phyloP scores from a whole-genome alignment of 768 basidiomycete species.

The Tubosaeta sp. region DNA sequence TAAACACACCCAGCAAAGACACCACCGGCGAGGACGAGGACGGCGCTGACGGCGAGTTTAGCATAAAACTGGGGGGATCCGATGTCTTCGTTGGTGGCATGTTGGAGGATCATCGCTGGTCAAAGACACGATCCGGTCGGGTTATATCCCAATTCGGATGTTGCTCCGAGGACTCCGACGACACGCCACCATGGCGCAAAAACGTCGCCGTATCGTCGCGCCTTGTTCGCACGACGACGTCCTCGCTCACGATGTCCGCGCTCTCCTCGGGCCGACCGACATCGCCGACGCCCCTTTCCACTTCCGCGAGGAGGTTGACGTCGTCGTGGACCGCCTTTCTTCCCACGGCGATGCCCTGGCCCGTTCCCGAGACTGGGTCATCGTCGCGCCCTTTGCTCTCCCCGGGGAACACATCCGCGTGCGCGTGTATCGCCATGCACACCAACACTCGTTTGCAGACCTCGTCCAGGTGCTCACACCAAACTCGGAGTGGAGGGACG shows the following conservation, averaged over 20 bases:
- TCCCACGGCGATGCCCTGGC: conserved; percentile 66
- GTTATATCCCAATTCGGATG: neutral
- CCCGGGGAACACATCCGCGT: conserved; percentile 78
- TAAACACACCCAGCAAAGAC: conserved; percentile 79
- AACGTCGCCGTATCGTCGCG: conserved; percentile 32
- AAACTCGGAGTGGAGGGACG: conserved; percentile 65
- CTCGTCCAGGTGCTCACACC: conserved; percentile 59
- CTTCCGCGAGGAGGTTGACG: conserved; percentile 57
- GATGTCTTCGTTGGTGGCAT: conserved; percentile 20
- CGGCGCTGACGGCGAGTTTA: conserved; percentile 62
- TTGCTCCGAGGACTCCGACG: neutral
- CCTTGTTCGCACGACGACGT: conserved; percentile 72
- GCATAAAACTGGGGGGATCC: conserved; percentile 70
- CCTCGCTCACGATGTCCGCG: conserved; percentile 63
- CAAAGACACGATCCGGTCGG: neutral
- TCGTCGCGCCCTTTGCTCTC: conserved; percentile 79
- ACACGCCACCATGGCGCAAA: neutral
- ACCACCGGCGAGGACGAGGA: conserved; percentile 79
- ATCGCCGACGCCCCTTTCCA: conserved; percentile 51
- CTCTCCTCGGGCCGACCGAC: conserved; percentile 48
- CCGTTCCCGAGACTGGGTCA: conserved; percentile 63
- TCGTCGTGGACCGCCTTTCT: conserved; percentile 61
- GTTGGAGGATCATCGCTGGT: conserved; percentile 13
- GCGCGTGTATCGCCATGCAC: conserved; percentile 64
- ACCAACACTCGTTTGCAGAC: conserved; percentile 74